A percentile compares a stretch with the other conserved stretches of the same genome.
Evolutionary conservation across 495 filamentous ascomycete species (phyloP).

Genomic region (Geopyxis carbonaria): DNA sequence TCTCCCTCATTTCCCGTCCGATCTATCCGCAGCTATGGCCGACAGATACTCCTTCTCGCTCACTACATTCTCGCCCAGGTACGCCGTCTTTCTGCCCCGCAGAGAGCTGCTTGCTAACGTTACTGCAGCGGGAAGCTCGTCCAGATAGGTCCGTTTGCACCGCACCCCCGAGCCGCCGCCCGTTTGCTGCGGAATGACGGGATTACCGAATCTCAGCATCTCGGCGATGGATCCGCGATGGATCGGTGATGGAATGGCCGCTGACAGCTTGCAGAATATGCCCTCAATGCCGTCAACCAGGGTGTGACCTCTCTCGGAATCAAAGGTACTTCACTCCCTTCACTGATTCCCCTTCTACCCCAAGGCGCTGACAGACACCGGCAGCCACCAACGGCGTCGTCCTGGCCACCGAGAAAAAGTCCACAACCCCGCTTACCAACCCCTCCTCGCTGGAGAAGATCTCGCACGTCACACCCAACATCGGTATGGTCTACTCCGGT

Average conservation of each 20-base stretch:
- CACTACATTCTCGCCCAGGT: constrained; percentile 99
- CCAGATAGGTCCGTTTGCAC: constrained; percentile 39
- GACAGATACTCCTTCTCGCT: constrained; percentile 99
- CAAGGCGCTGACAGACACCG: constrained; percentile 8
- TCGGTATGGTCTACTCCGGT: constrained; percentile 98
- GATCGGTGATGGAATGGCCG: constrained; percentile 4
- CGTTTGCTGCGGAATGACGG: not conserved
- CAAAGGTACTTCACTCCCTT: constrained; percentile 50
- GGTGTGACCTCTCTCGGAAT: constrained; percentile 96
- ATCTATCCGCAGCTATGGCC: constrained; percentile 46
- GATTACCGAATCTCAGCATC: not conserved
- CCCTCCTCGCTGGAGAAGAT: constrained; percentile 91
- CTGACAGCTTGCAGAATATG: constrained; percentile 62
- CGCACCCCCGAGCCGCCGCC: constrained; percentile 9
- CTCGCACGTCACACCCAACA: constrained; percentile 93
- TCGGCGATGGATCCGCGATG: constrained; percentile 3
- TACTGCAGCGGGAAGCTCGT: constrained; percentile 25
- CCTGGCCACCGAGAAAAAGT: constrained; percentile 98
- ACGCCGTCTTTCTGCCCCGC: constrained; percentile 27
- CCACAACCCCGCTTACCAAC: constrained; percentile 90
- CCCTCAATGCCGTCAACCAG: constrained; percentile 96
- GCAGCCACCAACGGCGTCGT: constrained; percentile 96
- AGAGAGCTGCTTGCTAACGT: constrained; percentile 8
- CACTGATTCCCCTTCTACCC: not conserved
- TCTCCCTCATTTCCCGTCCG: not conserved